Conservation (phyloP, 1,139 yeast species). For the Chernovozyma sophiae-reginae region DNA sequence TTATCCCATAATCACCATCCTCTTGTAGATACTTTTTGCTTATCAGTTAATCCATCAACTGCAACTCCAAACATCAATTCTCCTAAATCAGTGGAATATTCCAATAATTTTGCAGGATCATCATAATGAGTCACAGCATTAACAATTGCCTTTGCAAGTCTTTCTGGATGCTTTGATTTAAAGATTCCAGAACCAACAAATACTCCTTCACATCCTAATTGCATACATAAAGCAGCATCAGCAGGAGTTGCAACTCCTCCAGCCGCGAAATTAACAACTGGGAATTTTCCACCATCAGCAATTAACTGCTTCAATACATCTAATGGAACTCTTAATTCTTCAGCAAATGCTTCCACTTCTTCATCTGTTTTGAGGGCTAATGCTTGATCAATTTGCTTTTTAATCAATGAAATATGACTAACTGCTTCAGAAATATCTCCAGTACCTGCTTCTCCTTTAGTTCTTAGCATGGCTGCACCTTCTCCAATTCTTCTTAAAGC, state of each 20-base stretch:
- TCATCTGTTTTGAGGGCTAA: conserved; percentile 36
- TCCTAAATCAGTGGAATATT: conserved; percentile 73
- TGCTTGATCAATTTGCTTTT: conserved; percentile 46
- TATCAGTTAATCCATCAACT: conserved; percentile 44
- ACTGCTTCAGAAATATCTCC: conserved; percentile 90
- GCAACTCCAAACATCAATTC: conserved; percentile 71
- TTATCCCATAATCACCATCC: too few relatives aligned
- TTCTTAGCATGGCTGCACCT: conserved; percentile 87
- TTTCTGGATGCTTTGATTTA: conserved; percentile 70
- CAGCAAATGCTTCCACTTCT: conserved; percentile 32
- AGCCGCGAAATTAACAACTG: conserved; percentile 86
- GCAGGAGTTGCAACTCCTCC: conserved; percentile 92
- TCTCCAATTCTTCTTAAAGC: conserved; percentile 77
- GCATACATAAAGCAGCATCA: conserved; percentile 87
- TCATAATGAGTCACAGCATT: conserved; percentile 75
- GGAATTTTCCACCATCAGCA: conserved; percentile 58
- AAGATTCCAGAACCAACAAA: conserved; percentile 91
- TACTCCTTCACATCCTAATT: conserved; percentile 87
- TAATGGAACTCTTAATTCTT: conserved; percentile 49
- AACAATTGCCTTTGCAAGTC: conserved; percentile 76
- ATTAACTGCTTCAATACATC: conserved; percentile 49
- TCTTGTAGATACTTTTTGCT: conserved; percentile 48
- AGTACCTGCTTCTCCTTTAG: conserved; percentile 89
- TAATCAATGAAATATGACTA: conserved; percentile 62
- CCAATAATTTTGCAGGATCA: conserved; percentile 61